Evolutionary conservation across 2,329 filamentous ascomycete species (phyloP), one percentile per base, ranked within the genome.

Genomic region (Davidsoniella virescens): DNA sequence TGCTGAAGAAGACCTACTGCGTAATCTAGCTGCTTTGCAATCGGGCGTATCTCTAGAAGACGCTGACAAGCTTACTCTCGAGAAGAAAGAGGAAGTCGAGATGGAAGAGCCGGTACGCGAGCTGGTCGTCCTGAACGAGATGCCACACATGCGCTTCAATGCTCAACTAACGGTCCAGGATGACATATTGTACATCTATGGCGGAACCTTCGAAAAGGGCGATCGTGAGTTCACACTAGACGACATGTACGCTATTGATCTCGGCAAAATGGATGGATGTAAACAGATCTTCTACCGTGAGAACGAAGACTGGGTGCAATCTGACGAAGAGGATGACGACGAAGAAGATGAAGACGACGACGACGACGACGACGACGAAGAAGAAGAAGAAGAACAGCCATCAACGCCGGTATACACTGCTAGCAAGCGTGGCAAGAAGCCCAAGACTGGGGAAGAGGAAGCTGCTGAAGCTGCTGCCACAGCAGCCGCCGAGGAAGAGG

Each of bases 201-300:
- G 92, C 26, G 92, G 92, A 16, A 98, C 90, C 0, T 95, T 84
- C 59, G 92, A 98, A 62, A 92, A 94, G 62, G 90, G 86, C 16
- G 92, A 98, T 59, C 76, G 86, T 18, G 92, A 98, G 64, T 94
- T 84, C 59, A 96, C 88, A 0, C 94, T 96, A 64, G 88, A 95
- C 58, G 92, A 98, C 59, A 71, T 98, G 64, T 93, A 93, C 65
- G 82, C 87, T 2, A 80, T 96, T 53, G 87, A 98, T 59, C 71
- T 98, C n/a, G 88, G 83, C 53, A 95, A 94, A 64, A 72, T 98
- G 54, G 87, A 96, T 57, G 92, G 92, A 3, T 90, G 92, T 56
- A 90, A 87, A 62, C 84, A 95, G 65, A 76, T 96, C 44, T 96
- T 90, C 68, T 84, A 73, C 62, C 75, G 86, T 49, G 84, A 93